A percentile compares a stretch with the other conserved stretches of the same genome.
These are phyloP conservation scores for Boletus rubroflammeus DNA, from an alignment of 768 basidiomycete species.

Conservation along the genomic window DNA sequence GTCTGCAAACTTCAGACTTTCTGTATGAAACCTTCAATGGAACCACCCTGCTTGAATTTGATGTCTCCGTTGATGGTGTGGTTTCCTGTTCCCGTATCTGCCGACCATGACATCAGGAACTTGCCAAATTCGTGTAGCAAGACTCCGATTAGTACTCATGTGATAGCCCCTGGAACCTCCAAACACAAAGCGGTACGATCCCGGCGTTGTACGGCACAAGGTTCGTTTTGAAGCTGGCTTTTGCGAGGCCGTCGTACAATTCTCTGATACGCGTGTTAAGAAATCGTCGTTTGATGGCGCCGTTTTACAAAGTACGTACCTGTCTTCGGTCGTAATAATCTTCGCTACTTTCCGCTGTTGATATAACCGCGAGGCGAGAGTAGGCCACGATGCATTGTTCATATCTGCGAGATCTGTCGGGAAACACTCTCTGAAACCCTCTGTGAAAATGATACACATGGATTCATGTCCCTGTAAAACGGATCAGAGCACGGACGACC, in stretches of 20 bases:
- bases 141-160: constrained; percentile 19
- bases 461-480: background rate
- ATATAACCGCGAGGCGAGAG: constrained; percentile 3
- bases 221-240: constrained; percentile 31
- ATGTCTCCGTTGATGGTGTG: constrained; percentile 42
- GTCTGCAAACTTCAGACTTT: constrained; percentile 19
- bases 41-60: constrained; percentile 41
- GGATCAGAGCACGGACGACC: background rate
- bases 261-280: constrained; percentile 17
- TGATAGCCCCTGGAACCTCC: constrained; percentile 32
- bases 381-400: background rate
- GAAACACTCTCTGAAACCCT: constrained; percentile 1
- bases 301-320: background rate
- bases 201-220: constrained; percentile 31
- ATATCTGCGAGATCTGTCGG: constrained; percentile 4
- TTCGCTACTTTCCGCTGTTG: constrained; percentile 5
- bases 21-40: constrained; percentile 22
- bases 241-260: constrained; percentile 31
- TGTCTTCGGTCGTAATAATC: constrained; percentile 1
- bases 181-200: constrained; percentile 23
- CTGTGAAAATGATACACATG: background rate
- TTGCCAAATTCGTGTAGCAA: background rate
- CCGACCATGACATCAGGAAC: background rate
- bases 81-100: constrained; percentile 33
- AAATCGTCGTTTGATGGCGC: background rate